These are phyloP conservation scores for Debaryomyces tyrocola DNA, from an alignment of 805 yeast genomes.

Conservation along the genomic window DNA sequence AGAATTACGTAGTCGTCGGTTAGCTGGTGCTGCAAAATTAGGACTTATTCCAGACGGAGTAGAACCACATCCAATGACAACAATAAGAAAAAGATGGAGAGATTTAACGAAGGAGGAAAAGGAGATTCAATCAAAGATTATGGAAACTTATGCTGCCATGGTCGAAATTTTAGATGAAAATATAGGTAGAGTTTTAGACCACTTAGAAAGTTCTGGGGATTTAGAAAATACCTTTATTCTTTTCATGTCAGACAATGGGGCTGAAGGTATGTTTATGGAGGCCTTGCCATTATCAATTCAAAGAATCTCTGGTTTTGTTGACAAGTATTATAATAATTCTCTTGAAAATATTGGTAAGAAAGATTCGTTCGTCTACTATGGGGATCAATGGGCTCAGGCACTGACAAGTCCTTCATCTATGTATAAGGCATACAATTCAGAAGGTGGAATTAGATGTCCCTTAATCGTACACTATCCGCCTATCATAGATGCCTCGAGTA, in stretches of 20 bases:
- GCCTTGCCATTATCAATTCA: conserved; percentile 47
- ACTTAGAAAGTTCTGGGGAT: conserved; percentile 42
- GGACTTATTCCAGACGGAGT: conserved; percentile 48
- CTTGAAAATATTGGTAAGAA: conserved; percentile 48
- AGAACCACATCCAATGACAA: conserved; percentile 45
- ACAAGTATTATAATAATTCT: conserved; percentile 40
- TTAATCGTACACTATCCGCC: conserved; percentile 48
- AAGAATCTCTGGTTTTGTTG: conserved; percentile 24
- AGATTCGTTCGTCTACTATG: conserved; percentile 52
- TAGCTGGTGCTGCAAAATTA: conserved; percentile 38
- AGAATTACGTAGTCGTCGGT: conserved; percentile 37
- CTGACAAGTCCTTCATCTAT: conserved; percentile 56
- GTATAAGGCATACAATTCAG: conserved; percentile 58
- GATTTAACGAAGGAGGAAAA: conserved; percentile 40
- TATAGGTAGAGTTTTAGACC: conserved; percentile 48
- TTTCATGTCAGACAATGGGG: conserved; percentile 66
- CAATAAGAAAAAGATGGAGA: conserved; percentile 45
- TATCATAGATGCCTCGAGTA: conserved; percentile 13
- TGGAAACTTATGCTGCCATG: conserved; percentile 67
- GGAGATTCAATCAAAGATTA: conserved; percentile 39
- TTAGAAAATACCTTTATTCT: conserved; percentile 55
- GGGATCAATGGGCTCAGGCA: conserved; percentile 63
- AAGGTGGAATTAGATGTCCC: conserved; percentile 63
- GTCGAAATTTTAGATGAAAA: conserved; percentile 54
- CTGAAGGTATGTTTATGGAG: conserved; percentile 60